Evolutionary conservation across 345 rosid species (phyloP).

Genomic region (Eucalyptus grandis): DNA sequence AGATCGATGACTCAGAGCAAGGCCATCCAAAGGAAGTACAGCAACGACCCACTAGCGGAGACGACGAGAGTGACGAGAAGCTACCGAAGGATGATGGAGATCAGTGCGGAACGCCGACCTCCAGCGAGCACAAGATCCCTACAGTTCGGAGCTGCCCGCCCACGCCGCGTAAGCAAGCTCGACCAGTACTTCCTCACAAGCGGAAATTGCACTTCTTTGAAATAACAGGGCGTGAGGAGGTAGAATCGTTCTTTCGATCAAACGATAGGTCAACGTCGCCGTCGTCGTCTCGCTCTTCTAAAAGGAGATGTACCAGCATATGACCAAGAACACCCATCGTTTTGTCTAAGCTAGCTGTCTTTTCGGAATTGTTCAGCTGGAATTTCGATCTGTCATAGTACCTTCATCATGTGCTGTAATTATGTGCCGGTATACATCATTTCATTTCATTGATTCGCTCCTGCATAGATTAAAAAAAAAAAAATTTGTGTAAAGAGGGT

Average conservation of each 20-base stretch:
- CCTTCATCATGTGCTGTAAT: neutral
- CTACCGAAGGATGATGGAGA: neutral
- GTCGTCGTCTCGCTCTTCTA: neutral
- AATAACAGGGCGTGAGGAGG: constrained; percentile 13
- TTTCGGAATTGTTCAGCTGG: neutral
- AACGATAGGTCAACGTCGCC: neutral
- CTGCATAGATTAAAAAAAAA: neutral
- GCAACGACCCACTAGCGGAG: neutral
- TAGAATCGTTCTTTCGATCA: constrained; percentile 31
- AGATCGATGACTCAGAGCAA: neutral
- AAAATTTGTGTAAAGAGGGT: neutral
- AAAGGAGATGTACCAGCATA: constrained; percentile 30
- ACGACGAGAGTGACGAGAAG: neutral
- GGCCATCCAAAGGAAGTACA: neutral
- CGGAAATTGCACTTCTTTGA: constrained; percentile 22
- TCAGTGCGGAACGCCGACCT: constrained; percentile 30
- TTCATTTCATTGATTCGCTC: neutral
- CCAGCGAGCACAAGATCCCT: constrained; percentile 29
- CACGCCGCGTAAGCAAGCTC: constrained; percentile 27
- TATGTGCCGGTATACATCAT: neutral
- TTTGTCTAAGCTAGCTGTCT: neutral
- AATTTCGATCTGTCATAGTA: neutral
- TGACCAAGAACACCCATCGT: neutral
- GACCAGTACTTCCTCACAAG: constrained; percentile 1
- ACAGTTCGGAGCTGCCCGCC: constrained; percentile 27